These are phyloP conservation scores for Stenocarpella maydis DNA, from an alignment of 2,329 filamentous ascomycete genomes.

Conservation along the genomic window DNA sequence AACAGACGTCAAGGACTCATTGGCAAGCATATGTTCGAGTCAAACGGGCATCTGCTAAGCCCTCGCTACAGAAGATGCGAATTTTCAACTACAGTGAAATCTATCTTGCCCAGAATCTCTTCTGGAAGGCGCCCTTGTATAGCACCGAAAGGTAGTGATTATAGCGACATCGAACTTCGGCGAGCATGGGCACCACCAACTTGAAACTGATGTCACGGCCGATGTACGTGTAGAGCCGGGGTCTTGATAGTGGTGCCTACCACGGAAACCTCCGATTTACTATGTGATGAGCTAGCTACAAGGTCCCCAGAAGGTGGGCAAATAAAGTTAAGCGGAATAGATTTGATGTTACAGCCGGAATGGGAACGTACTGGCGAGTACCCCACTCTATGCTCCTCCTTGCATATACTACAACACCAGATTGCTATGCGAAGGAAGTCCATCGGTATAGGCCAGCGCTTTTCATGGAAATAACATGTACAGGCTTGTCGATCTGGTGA, in stretches of 20 bases:
- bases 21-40: not conserved
- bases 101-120: too few relatives aligned
- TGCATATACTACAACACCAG: not conserved
- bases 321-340: slow-evolving; percentile 26
- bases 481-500: too few relatives aligned
- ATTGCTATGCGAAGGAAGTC: not conserved
- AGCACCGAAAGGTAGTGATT: not conserved
- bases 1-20: not conserved
- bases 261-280: not conserved
- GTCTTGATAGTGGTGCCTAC: not conserved
- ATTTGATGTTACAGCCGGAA: slow-evolving; percentile 1
- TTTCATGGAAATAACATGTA: not conserved
- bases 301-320: not conserved
- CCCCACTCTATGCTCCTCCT: not conserved
- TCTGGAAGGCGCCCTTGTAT: too few relatives aligned
- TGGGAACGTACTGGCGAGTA: not conserved
- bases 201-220: not conserved
- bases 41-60: not conserved
- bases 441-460: not conserved
- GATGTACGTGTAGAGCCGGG: not conserved
- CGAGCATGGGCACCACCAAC: not conserved
- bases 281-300: slow-evolving; percentile 2
- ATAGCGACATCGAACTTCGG: not conserved
- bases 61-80: not conserved
- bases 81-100: too few relatives aligned